Base-by-base conservation (phyloP, 306 rosid genomes). In the Vigna radiata region DNA sequence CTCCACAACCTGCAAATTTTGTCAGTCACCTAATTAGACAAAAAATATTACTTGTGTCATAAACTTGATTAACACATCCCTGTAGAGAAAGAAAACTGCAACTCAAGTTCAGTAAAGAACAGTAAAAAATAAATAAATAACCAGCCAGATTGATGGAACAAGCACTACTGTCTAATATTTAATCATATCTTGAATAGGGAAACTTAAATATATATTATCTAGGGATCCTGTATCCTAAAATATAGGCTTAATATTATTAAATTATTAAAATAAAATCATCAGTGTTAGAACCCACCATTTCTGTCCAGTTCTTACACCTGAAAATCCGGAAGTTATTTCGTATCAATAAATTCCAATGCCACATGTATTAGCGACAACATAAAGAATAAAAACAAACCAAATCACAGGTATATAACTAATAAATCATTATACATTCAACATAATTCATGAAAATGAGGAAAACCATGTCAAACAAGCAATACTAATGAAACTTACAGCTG, bases 1-100 rank as follows among this genome's bases (percentile, higher is more conserved):
- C 87, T 94, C 98, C 70, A 94, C 98, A 81, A 94, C 96, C 98
- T 94, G 85, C 75, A 56, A 21, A 72, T 62, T 53, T 81, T 79
- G 66, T 72, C 53, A 69, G 64, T 47, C 27, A 48, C 21, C 23
- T 36, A 43, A 60, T 23, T 29, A 67, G 60, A 56, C 31, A 67
- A 72, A 41, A 84, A 79, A 56, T 41, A 68, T 59, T 76, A 43
- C 66, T 56, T 50, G 12, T 36, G 47, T 66, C 36, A 41, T 27
- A 62, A 79, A 68, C 59, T 55, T 68, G 64, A 62, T 39, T 44
- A 50, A 46, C 62, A 77, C 15, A 80, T 47, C 29, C 68, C 77
- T 81, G 61, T 13, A 50, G 56, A 64, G 72, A 73, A 77, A 21
- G 7, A 16, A 18, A 78, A 43, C 43, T 75, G 41, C 67, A 81